These are phyloP conservation scores for Citrus hindsii DNA, from an alignment of 345 rosid species.

Conservation along the genomic window DNA sequence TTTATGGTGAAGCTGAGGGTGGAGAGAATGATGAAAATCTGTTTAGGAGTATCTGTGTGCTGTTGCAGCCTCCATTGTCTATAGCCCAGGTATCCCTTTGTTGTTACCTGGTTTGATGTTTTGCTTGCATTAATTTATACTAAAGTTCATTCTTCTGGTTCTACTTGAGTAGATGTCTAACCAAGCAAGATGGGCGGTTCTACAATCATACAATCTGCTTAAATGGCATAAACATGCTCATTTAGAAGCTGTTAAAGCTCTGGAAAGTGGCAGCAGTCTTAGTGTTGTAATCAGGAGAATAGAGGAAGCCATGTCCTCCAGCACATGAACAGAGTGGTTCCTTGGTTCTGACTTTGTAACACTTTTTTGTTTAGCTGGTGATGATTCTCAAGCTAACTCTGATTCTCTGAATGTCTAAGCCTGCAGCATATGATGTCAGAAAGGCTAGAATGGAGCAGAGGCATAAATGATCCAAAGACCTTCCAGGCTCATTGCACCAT, in stretches of 20 bases:
- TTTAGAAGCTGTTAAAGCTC: slow-evolving; percentile 72
- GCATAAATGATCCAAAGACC: neutral
- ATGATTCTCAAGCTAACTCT: neutral
- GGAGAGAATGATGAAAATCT: slow-evolving; percentile 96
- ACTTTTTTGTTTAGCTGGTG: neutral
- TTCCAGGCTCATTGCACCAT: neutral
- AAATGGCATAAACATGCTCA: slow-evolving; percentile 86
- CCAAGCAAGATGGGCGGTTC: slow-evolving; percentile 92
- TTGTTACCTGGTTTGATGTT: neutral
- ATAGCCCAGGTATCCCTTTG: slow-evolving; percentile 52
- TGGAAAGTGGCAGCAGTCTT: slow-evolving; percentile 74
- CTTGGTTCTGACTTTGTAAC: neutral
- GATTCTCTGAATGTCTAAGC: neutral
- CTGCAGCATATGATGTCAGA: neutral
- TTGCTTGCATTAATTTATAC: neutral
- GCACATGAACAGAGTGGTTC: slow-evolving; percentile 19
- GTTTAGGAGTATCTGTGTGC: slow-evolving; percentile 81
- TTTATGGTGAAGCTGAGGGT: slow-evolving; percentile 93
- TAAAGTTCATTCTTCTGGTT: neutral
- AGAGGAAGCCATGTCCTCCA: slow-evolving; percentile 70
- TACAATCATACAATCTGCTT: slow-evolving; percentile 86
- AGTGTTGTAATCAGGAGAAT: slow-evolving; percentile 71
- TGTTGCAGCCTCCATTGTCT: slow-evolving; percentile 79
- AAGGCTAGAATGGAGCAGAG: neutral
- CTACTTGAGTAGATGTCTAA: slow-evolving; percentile 74